Base-by-base conservation (phyloP, 2,329 filamentous ascomycete genomes). In the Gliomastix tumulicola region DNA sequence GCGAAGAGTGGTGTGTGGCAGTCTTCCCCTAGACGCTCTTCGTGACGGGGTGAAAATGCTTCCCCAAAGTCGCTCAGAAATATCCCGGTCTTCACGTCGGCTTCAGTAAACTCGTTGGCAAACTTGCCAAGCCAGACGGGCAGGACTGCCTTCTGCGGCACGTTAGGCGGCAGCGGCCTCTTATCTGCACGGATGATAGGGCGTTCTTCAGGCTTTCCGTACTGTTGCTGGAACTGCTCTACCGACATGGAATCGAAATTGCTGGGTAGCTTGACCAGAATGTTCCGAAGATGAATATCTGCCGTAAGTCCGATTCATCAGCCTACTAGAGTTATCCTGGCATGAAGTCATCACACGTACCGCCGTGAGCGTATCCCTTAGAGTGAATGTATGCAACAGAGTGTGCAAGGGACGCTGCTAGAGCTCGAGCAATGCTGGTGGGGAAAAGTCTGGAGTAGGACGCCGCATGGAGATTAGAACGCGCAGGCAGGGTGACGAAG, bases 41-140 rank as follows among this genome's bases (percentile, higher is more conserved):
- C 43, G 17, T 32, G 41, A 13, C 32, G 39, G 15, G 53, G 49
- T 3, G 44, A 21, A 39, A 57, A 59, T 6, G 54, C 44, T 33
- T 57, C 53, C 11, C 55, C 56, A 46, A 59, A 62, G 42, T 62
- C 58, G 40, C 42, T 46, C 2, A 62, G 53, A n/a, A n/a, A n/a
- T n/a, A n/a, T n/a, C n/a, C n/a, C n/a, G n/a, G n/a, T n/a, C n/a
- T n/a, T n/a, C 34, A 60, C 37, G 11, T 62, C 59, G 2, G 42
- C 41, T 17, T 57, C 20, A 8, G 43, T 41, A 31, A 58, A 50
- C 1, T 54, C 38, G 30, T 55, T 41, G 7, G 50, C 50, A 6
- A 44, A 25, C 41, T 56, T 55, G 3, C 51, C 55, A 17, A 60
- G 45, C 25, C 37, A 31, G 4, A 47, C 33, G 13, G 44, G 40